phyloP scores from a whole-genome alignment of 192 early-diverging fungal species.

The Backusella tarrabulga region DNA sequence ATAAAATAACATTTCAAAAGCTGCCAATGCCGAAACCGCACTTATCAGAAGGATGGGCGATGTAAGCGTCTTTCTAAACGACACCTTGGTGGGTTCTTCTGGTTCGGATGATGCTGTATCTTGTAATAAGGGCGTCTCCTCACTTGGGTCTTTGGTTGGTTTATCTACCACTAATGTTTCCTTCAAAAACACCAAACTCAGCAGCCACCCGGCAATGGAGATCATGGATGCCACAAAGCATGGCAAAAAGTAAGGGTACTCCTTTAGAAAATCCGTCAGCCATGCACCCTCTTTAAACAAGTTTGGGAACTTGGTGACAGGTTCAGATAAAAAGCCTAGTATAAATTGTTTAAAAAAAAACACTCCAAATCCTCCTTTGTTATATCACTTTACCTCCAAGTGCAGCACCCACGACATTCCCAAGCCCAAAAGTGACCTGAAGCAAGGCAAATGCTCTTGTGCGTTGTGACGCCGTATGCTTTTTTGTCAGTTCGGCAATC shows the following conservation, averaged over 20 bases:
- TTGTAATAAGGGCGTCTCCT: background rate
- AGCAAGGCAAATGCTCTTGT: constrained; percentile 60
- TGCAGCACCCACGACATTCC: constrained; percentile 53
- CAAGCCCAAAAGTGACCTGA: constrained; percentile 62
- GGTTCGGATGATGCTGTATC: background rate
- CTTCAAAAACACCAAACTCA: constrained; percentile 51
- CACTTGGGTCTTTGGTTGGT: background rate
- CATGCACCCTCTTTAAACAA: constrained; percentile 38
- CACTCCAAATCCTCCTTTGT: too few relatives aligned
- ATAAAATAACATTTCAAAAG: constrained; percentile 20
- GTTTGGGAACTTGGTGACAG: constrained; percentile 52
- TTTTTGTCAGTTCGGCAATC: constrained; percentile 72
- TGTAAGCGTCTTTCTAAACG: constrained; percentile 20
- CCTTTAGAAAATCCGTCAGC: constrained; percentile 42
- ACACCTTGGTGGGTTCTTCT: background rate
- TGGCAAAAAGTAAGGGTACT: constrained; percentile 73
- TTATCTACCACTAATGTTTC: constrained; percentile 41
- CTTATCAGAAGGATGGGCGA: constrained; percentile 15
- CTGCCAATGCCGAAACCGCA: constrained; percentile 3
- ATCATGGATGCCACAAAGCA: constrained; percentile 58
- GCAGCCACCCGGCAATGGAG: constrained; percentile 50
- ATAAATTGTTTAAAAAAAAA: background rate
- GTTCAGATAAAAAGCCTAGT: constrained; percentile 58
- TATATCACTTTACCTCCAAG: constrained; percentile 49
- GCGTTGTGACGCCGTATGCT: constrained; percentile 50